Percentiles rank a stretch among this genome's conserved stretches.
phyloP scores from a whole-genome alignment of 2,329 filamentous ascomycete species.

The Dothistroma pini region DNA sequence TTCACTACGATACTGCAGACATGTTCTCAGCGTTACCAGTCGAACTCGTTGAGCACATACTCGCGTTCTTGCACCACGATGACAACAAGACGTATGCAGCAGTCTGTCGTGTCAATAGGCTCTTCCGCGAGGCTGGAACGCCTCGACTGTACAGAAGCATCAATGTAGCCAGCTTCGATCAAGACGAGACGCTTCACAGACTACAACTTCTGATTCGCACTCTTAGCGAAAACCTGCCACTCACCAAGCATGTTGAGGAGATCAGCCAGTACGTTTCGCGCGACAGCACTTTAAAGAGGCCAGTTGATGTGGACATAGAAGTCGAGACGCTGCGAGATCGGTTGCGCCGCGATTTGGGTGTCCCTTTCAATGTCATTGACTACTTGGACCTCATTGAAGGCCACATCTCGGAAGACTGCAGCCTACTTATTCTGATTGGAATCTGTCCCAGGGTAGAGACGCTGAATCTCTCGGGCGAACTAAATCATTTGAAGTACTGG shows the following conservation, averaged over 20 bases:
- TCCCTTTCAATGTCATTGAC: neutral
- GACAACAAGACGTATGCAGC: neutral
- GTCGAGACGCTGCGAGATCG: neutral
- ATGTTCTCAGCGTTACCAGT: neutral
- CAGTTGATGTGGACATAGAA: neutral
- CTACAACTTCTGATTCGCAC: neutral
- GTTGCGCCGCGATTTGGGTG: neutral
- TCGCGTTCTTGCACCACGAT: neutral
- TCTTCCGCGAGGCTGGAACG: neutral
- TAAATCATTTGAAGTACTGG: neutral
- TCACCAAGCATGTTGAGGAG: slow-evolving; percentile 1
- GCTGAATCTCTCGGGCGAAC: neutral
- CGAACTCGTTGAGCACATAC: slow-evolving; percentile 4
- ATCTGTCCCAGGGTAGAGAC: neutral
- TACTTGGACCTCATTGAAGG: neutral
- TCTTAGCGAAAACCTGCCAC: neutral
- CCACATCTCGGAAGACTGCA: neutral
- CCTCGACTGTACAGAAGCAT: neutral
- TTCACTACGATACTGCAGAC: neutral
- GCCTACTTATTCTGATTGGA: neutral
- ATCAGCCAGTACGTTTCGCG: neutral
- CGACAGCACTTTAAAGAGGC: neutral
- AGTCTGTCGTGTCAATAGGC: neutral
- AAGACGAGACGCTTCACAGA: neutral
- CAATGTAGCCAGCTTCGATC: neutral